A percentile compares a stretch with the other conserved stretches of the same genome.
Evolutionary conservation across 2,329 filamentous ascomycete genomes (phyloP).

Genomic region (Aplosporella prunicola): DNA sequence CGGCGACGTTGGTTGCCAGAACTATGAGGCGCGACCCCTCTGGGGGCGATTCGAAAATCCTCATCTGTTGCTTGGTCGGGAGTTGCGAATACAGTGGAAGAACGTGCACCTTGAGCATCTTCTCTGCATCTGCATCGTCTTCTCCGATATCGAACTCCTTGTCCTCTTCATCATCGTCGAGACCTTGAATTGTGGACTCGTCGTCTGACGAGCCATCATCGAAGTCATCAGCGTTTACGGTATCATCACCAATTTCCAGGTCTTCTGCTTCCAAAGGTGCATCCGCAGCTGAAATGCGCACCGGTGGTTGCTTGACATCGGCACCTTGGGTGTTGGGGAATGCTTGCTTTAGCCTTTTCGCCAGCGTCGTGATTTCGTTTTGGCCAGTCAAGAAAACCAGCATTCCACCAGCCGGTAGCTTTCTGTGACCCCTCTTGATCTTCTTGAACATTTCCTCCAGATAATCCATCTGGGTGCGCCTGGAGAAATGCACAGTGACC

Average conservation of each 20-base stretch:
- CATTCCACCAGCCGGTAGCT: conserved; percentile 82
- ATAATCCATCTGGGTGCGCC: conserved; percentile 76
- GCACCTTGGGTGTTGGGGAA: conserved; percentile 44
- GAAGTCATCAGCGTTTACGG: conserved; percentile 32
- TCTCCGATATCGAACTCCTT: conserved; percentile 52
- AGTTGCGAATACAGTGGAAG: conserved; percentile 91
- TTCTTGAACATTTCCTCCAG: conserved; percentile 85
- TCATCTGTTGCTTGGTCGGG: conserved; percentile 80
- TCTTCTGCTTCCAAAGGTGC: conserved; percentile 77
- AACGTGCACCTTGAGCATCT: conserved; percentile 67
- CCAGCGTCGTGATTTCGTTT: conserved; percentile 79
- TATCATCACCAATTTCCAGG: conserved; percentile 61
- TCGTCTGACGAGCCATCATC: conserved; percentile 44
- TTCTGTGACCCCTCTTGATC: conserved; percentile 75
- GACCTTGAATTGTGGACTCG: conserved; percentile 51
- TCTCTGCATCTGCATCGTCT: conserved; percentile 59
- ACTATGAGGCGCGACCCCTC: conserved; percentile 78
- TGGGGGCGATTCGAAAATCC: conserved; percentile 77
- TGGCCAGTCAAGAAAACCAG: conserved; percentile 92
- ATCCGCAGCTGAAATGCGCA: conserved; percentile 67
- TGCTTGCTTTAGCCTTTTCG: conserved; percentile 64
- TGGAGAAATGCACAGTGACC: conserved; percentile 81
- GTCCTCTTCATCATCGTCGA: conserved; percentile 46
- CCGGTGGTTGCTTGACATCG: conserved; percentile 50
- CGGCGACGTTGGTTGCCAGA: conserved; percentile 89